Evolutionary conservation across 129 eudicot genomes (phyloP).

Genomic region (Arctium lappa): DNA sequence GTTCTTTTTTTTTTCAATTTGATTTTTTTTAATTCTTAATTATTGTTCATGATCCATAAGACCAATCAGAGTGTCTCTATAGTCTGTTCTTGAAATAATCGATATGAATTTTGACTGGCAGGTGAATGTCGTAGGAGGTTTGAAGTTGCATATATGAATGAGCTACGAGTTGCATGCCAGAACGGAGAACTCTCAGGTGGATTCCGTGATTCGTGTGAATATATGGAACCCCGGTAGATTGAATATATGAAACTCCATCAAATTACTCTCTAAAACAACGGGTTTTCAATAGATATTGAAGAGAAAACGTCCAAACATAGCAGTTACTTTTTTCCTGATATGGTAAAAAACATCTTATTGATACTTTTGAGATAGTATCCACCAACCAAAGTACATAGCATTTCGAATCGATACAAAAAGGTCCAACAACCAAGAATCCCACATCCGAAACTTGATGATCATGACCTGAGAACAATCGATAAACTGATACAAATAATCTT

Average conservation of each 20-base stretch:
- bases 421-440: not conserved
- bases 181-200: conserved; percentile 95
- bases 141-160: conserved; percentile 78
- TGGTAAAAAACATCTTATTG: not conserved
- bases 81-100: not conserved
- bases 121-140: conserved; percentile 98
- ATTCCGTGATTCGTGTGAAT: conserved; percentile 51
- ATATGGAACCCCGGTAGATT: too few species aligned
- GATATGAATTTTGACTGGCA: conserved; percentile 28
- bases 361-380: not conserved
- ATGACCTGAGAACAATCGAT: not conserved
- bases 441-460: not conserved
- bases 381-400: not conserved
- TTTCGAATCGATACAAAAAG: not conserved
- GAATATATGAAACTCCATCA: not conserved
- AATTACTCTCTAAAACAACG: not conserved
- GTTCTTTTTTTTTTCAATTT: conserved; percentile 31
- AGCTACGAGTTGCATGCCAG: conserved; percentile 84
- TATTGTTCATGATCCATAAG: not conserved
- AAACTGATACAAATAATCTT: not conserved
- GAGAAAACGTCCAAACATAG: not conserved
- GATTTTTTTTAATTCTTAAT: not conserved
- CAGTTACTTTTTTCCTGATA: not conserved
- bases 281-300: not conserved
- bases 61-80: not conserved